phyloP scores from a whole-genome alignment of 1,139 yeast species.

The Magnusiomyces paraingens region DNA sequence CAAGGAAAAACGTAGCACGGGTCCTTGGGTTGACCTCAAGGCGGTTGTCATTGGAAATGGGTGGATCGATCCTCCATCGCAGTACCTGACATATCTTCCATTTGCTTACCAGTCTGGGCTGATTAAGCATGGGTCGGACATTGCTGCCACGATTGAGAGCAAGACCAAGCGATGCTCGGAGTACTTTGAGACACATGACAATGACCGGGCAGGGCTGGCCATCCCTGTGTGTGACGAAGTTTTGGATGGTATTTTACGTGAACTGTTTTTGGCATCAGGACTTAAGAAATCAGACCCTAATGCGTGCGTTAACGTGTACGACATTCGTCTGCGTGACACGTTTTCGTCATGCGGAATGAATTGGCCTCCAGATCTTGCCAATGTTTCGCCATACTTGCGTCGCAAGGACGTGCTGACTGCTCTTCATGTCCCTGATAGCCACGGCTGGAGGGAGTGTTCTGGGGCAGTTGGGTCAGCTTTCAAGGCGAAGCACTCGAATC shows the following conservation, averaged over 20 bases:
- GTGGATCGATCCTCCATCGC: conserved; percentile 89
- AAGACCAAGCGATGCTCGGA: conserved; percentile 29
- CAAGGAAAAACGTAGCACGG: background rate
- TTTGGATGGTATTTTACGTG: conserved; percentile 22
- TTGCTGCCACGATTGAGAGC: conserved; percentile 30
- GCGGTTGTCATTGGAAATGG: conserved; percentile 90
- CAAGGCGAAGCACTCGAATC: conserved; percentile 47
- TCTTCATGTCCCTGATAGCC: conserved; percentile 36
- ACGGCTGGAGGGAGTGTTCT: conserved; percentile 73
- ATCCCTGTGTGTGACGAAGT: conserved; percentile 29
- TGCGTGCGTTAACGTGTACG: conserved; percentile 76
- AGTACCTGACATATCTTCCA: conserved; percentile 76
- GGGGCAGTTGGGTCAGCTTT: conserved; percentile 49
- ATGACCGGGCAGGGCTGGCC: conserved; percentile 17
- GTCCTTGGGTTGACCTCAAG: conserved; percentile 40
- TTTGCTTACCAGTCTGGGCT: conserved; percentile 57
- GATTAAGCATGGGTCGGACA: conserved; percentile 34
- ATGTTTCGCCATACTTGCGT: conserved; percentile 56
- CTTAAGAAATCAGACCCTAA: conserved; percentile 23
- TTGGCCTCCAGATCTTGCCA: conserved; percentile 77
- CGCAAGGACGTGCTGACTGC: conserved; percentile 49
- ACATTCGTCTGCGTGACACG: conserved; percentile 59
- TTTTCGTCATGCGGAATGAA: conserved; percentile 88
- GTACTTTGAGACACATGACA: conserved; percentile 24
- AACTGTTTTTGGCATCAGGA: conserved; percentile 17